phyloP scores from a whole-genome alignment of 2,329 filamentous ascomycete species.

The Acrocalymma vagum region DNA sequence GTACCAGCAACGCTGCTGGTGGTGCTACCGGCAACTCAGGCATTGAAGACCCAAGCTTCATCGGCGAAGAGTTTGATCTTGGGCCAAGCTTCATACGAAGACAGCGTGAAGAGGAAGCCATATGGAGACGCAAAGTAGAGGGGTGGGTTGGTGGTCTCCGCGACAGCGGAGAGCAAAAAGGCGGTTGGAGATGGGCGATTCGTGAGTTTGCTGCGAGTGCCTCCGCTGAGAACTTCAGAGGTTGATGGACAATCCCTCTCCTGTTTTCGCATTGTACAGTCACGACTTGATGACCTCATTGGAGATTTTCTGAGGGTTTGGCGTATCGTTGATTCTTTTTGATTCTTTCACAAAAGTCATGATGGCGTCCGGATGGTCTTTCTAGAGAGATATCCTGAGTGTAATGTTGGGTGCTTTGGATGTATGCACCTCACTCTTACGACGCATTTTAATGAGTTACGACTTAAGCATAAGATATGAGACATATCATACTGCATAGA shows the following conservation, averaged over 20 bases:
- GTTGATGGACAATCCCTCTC: constrained; percentile 1
- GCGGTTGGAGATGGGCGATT: constrained; percentile 80
- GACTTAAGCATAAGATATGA: constrained; percentile 20
- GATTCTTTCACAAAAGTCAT: constrained; percentile 35
- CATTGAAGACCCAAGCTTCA: constrained; percentile 52
- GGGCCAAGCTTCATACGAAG: constrained; percentile 91
- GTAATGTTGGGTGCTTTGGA: constrained; percentile 42
- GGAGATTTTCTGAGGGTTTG: constrained; percentile 26
- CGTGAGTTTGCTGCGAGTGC: constrained; percentile 53
- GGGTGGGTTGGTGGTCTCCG: constrained; percentile 76
- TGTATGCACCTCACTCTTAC: constrained; percentile 44
- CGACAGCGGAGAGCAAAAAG: constrained; percentile 50
- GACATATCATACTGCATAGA: constrained; percentile 22
- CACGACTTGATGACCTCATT: constrained; percentile 44
- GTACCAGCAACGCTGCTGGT: constrained; percentile 28
- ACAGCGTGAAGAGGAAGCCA: constrained; percentile 89
- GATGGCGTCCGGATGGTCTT: constrained; percentile 31
- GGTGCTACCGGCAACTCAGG: constrained; percentile 28
- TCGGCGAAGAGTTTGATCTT: constrained; percentile 97
- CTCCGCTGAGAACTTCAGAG: constrained; percentile 23
- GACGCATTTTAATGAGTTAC: constrained; percentile 45
- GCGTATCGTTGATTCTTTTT: constrained; percentile 28
- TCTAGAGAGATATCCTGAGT: constrained; percentile 44
- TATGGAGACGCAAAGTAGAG: constrained; percentile 88
- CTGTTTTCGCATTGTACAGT: constrained; percentile 26